These are phyloP conservation scores for Chenopodium suecicum DNA, from an alignment of 148 eudicot genomes.

Conservation along the genomic window DNA sequence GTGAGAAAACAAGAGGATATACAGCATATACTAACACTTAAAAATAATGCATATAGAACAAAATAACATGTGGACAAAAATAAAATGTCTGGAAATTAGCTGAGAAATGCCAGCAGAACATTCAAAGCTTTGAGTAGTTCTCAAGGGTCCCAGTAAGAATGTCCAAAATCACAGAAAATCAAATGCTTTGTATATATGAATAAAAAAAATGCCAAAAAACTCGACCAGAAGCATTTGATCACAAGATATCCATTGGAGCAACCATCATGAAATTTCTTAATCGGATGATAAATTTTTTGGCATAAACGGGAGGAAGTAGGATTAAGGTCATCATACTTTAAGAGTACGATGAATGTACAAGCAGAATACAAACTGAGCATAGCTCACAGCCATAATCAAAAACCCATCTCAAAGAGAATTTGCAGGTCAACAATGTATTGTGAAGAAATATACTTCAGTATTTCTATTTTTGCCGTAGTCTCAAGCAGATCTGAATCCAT, in stretches of 20 bases:
- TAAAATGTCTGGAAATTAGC: not conserved
- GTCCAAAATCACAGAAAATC: not conserved
- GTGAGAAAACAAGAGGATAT: slow-evolving; percentile 15
- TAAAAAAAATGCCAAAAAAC: not conserved
- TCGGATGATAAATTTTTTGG: not conserved
- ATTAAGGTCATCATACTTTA: not conserved
- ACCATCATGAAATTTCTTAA: not conserved
- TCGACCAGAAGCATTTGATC: not conserved
- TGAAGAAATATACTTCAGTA: not conserved
- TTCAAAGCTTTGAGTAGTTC: not conserved
- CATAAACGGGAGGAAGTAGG: not conserved
- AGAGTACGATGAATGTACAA: not conserved
- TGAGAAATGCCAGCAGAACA: not conserved
- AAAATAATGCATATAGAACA: not conserved
- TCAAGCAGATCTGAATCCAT: not conserved
- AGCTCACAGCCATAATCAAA: not conserved
- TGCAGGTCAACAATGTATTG: not conserved
- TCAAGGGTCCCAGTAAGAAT: not conserved
- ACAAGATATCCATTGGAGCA: slow-evolving; percentile 1
- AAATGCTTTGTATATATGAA: not conserved
- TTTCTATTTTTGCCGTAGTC: not conserved
- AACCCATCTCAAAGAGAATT: not conserved
- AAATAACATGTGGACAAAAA: not conserved
- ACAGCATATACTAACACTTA: not conserved
- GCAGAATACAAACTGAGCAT: too few relatives aligned